Evolutionary conservation across 1,139 yeast species (phyloP), one percentile per base, ranked within the genome.

Genomic region (Suhomyces terraborum): DNA sequence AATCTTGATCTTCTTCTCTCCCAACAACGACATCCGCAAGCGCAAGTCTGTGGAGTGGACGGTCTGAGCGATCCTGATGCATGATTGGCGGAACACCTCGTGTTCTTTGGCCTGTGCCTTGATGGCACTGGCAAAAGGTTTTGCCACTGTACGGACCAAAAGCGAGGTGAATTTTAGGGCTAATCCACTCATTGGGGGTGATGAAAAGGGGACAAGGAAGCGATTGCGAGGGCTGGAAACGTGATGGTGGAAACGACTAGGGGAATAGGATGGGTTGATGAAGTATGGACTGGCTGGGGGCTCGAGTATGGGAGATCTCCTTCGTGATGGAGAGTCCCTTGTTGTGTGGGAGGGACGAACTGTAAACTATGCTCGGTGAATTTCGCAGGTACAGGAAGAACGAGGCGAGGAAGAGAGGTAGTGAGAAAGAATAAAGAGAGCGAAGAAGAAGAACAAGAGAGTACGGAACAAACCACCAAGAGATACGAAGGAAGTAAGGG

Each of bases 61-160:
- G 25, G 75, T 63, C 60, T 88, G 96, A 7, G 96, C 96, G 35
- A 88, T 69, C 16, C 62, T 58, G 16, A 88, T 83, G 56, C 96
- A 88, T 1, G 75, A 52, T 21, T 64, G 66, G 41, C 82, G 75
- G 60, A 88, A 87, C 6, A 65, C 48, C 10, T 83, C 85, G 56
- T 85, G 89, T 42, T 85, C 84, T 52, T 82, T 81, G 14, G 96
- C 94, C 54, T 85, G 91, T 12, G 79, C 70, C 58, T 86, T 88
- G 47, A 88, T 71, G 6, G 80, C 70, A 45, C 74, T 80, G 9
- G 95, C 91, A 35, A 88, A 76, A 1, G 96, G 96, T 56, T 87
- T 86, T 29, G 96, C 84, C 31, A 88, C 69, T 23, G 95, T 88
- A 49, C 94, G 67, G 12, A 88, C 80, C 45, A 87, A 69, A 45